Conservation (phyloP, 306 rosid species). For the Acacia melanoxylon region DNA sequence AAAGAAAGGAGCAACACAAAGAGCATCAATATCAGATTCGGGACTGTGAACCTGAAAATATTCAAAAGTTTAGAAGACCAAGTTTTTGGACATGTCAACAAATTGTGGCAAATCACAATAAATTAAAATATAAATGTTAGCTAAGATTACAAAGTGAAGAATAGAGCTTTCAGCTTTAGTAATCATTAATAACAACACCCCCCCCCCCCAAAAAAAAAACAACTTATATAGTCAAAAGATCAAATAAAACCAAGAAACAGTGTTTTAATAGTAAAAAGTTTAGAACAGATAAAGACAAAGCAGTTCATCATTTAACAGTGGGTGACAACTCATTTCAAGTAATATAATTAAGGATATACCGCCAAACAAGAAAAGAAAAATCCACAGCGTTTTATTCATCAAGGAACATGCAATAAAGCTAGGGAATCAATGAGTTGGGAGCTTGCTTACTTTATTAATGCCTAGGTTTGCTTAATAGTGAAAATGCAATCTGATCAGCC, state of each 20-base stretch:
- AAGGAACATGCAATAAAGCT: not conserved
- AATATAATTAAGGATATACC: not conserved
- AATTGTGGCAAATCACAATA: not conserved
- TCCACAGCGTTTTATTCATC: not conserved
- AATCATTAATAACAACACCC: not conserved
- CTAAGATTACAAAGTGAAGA: not conserved
- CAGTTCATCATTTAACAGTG: not conserved
- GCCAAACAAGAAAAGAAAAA: not conserved
- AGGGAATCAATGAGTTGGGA: not conserved
- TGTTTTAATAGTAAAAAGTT: not conserved
- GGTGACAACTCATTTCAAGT: not conserved
- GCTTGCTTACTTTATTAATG: not conserved
- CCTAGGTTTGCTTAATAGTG: not conserved
- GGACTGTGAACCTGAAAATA: constrained; percentile 44
- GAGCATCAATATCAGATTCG: constrained; percentile 53
- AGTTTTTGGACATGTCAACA: constrained; percentile 5
- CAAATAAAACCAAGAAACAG: not conserved
- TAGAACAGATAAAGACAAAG: not conserved
- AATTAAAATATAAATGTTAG: not conserved
- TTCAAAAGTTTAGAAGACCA: constrained; percentile 5
- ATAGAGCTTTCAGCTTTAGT: not conserved
- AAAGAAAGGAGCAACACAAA: constrained; percentile 54
- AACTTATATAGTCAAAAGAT: too few relatives aligned
- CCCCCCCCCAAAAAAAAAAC: not conserved
- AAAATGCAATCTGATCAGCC: not conserved